These are phyloP conservation scores for Claviceps sp. DNA, from an alignment of 2,329 filamentous ascomycete species.

Conservation along the genomic window DNA sequence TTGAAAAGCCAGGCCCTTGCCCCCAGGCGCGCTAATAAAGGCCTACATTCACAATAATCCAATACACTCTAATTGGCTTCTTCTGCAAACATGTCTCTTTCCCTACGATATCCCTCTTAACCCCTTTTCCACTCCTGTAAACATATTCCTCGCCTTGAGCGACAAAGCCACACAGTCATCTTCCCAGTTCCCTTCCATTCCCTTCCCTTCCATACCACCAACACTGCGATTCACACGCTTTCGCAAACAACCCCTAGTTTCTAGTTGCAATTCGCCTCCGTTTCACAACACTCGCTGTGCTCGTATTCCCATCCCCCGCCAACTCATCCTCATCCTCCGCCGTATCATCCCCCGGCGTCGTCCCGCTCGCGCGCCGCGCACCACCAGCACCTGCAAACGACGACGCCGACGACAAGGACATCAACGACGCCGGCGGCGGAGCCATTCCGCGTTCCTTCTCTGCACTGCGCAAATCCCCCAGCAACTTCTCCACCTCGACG, in stretches of 20 bases:
- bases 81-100: neutral
- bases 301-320: slow-evolving; percentile 26
- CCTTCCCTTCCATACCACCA: neutral
- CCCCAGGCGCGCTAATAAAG: neutral
- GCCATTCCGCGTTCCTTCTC: slow-evolving; percentile 39
- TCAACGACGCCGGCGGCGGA: slow-evolving; percentile 16
- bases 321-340: slow-evolving; percentile 37
- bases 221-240: neutral
- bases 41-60: neutral
- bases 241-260: slow-evolving; percentile 14
- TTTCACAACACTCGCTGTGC: slow-evolving; percentile 19
- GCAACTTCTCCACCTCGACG: slow-evolving; percentile 66
- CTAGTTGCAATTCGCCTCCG: slow-evolving; percentile 23
- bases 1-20: too few relatives aligned
- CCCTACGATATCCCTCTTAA: too few relatives aligned
- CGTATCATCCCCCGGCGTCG: slow-evolving; percentile 30
- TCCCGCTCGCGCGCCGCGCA: slow-evolving; percentile 22
- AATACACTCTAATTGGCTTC: neutral
- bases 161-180: neutral
- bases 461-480: slow-evolving; percentile 62
- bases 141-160: neutral
- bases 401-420: slow-evolving; percentile 8
- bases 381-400: neutral
- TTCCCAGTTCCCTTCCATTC: neutral
- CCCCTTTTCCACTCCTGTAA: neutral